phyloP scores from a whole-genome alignment of 2,329 filamentous ascomycete genomes.

The Cladosporium oxysporum region DNA sequence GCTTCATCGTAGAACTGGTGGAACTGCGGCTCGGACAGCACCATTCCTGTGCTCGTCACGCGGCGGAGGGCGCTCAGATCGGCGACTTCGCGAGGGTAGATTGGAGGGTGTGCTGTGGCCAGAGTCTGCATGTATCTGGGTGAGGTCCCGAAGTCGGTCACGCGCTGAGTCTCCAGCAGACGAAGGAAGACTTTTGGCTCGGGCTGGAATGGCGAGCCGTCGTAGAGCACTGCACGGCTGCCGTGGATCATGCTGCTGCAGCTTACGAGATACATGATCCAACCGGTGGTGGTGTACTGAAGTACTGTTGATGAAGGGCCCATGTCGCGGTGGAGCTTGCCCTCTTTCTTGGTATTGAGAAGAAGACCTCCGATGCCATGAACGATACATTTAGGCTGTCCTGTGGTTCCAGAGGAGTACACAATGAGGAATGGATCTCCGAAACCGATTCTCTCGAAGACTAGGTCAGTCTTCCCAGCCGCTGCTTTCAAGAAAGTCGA shows the following conservation, averaged over 20 bases:
- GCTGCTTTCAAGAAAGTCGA: slow-evolving; percentile 44
- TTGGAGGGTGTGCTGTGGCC: slow-evolving; percentile 59
- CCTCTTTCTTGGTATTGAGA: slow-evolving; percentile 64
- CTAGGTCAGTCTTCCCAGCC: slow-evolving; percentile 42
- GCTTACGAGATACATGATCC: slow-evolving; percentile 82
- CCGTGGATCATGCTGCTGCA: slow-evolving; percentile 63
- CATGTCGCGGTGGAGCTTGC: slow-evolving; percentile 53
- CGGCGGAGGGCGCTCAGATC: slow-evolving; percentile 63
- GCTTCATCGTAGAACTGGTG: slow-evolving; percentile 76
- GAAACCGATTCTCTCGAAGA: slow-evolving; percentile 66
- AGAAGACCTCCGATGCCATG: slow-evolving; percentile 70
- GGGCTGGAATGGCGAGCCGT: slow-evolving; percentile 78
- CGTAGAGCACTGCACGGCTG: slow-evolving; percentile 69
- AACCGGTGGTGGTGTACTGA: slow-evolving; percentile 69
- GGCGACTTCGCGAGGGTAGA: slow-evolving; percentile 59
- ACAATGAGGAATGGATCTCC: slow-evolving; percentile 72
- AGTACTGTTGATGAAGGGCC: slow-evolving; percentile 47
- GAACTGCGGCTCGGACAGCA: slow-evolving; percentile 73
- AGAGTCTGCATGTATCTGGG: slow-evolving; percentile 77
- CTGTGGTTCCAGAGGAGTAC: slow-evolving; percentile 79
- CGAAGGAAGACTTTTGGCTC: slow-evolving; percentile 64
- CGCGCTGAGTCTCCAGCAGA: slow-evolving; percentile 62
- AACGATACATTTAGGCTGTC: slow-evolving; percentile 81
- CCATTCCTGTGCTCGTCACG: slow-evolving; percentile 79
- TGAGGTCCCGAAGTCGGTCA: slow-evolving; percentile 73